Conservation (phyloP, 805 yeast genomes). For the Suhomyces sp. region DNA sequence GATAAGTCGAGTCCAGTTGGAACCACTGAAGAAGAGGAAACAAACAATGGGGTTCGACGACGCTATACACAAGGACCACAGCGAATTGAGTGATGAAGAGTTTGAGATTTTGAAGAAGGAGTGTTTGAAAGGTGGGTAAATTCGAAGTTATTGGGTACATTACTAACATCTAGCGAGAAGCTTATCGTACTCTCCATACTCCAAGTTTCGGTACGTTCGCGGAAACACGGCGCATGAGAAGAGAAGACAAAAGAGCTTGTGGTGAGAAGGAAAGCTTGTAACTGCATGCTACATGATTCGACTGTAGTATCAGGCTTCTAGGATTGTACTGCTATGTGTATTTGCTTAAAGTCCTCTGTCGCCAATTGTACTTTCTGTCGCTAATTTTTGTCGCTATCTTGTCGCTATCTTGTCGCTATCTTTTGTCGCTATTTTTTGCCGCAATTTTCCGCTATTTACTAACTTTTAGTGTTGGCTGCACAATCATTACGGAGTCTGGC, state of each 20-base stretch:
- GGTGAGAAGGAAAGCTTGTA: neutral
- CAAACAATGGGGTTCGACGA: neutral
- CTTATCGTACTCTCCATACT: constrained; percentile 67
- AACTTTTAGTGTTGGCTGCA: constrained; percentile 70
- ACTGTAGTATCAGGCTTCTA: neutral
- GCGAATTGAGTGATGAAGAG: constrained; percentile 19
- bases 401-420: neutral
- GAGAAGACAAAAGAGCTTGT: neutral
- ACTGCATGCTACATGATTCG: neutral
- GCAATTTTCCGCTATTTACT: constrained; percentile 8
- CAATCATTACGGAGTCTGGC: constrained; percentile 53
- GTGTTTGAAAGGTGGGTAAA: constrained; percentile 25
- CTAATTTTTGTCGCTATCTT: neutral
- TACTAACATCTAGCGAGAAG: constrained; percentile 41
- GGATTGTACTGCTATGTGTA: neutral
- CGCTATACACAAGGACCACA: constrained; percentile 8
- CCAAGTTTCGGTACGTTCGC: constrained; percentile 51
- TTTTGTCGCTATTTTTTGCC: neutral
- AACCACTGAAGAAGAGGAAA: neutral
- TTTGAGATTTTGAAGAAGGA: constrained; percentile 23
- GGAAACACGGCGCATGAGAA: neutral
- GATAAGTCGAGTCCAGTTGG: neutral
- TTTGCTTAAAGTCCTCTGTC: neutral
- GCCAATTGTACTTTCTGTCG: neutral
- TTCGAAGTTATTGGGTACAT: neutral